Evolutionary conservation across 257 asterid species (phyloP), one percentile per base, ranked within the genome.

Genomic region (Primulina eburnea): DNA sequence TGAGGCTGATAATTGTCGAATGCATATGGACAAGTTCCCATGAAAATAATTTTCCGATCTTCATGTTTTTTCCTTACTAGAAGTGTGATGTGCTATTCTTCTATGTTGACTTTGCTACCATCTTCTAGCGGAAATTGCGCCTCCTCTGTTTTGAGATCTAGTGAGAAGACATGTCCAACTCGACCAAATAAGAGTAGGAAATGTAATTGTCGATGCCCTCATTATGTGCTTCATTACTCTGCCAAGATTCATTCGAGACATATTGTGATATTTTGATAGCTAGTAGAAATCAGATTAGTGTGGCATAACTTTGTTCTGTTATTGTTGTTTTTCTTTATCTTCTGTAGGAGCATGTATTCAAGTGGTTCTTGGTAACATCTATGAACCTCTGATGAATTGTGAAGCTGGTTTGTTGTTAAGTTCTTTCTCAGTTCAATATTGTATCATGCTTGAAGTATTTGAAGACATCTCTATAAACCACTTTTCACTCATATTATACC

Each of bases 61-160:
- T 20, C 17, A 1, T 43, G 20, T 35, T 17, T 58, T 9, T 5
- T 50, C 20, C 3, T 50, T 50, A 50, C 7, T 0, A 6, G 30
- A 33, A 29, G 10, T 68, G 20, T 63, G 40, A 12, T 72, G 70
- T 38, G 24, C 34, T 63, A 16, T 24, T 29, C 65, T 76, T 50
- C 56, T 16, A 14, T 50, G 56, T 50, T 5, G 20, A 50, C 56
- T 16, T 50, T 16, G 8, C 20, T 50, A 16, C 7, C 56, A 50
- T 50, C 56, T 16, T 50, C 56, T 1, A 50, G 20, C 20, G 1
- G 8, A 50, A 16, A 50, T 50, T 50, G 56, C 5, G 56, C 8
- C 8, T 14, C 8, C 8, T 16, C 20, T 16, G 56, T 50, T 50
- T 50, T 16, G 7, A 7, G 56, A 50, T 16, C 8, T 50, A 50